Evolutionary conservation across 257 asterid species (phyloP).

Genomic region (Lycium ferocissimum): DNA sequence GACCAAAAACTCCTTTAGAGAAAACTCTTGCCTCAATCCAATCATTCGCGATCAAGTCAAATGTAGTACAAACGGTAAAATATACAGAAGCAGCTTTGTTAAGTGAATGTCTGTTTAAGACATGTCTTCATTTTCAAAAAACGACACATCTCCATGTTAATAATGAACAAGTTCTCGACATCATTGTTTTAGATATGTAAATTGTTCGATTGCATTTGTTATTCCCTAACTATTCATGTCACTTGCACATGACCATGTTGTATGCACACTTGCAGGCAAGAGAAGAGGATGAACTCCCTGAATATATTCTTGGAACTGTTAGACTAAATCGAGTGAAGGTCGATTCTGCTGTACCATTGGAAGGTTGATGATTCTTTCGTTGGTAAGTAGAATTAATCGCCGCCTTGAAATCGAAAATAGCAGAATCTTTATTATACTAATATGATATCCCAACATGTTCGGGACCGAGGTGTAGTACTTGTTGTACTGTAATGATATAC

Average conservation of each 20-base stretch:
- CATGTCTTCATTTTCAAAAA: not conserved
- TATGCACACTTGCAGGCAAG: constrained; percentile 59
- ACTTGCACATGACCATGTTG: not conserved
- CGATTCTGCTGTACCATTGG: constrained; percentile 80
- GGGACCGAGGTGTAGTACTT: not conserved
- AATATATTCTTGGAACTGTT: constrained; percentile 90
- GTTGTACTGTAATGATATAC: not conserved
- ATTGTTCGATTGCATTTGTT: not conserved
- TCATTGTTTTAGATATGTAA: not conserved
- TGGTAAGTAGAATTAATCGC: not conserved
- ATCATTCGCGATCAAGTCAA: not conserved
- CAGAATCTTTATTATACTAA: not conserved
- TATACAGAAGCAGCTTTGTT: not conserved
- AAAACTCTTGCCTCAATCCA: not conserved
- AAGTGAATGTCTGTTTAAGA: not conserved
- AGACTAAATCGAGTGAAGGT: constrained; percentile 72
- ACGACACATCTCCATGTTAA: not conserved
- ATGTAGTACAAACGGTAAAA: not conserved
- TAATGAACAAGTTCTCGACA: not conserved
- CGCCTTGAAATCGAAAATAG: not conserved
- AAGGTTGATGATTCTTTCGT: constrained; percentile 46
- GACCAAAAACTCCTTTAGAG: not conserved
- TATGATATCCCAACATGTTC: not conserved
- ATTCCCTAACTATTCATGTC: not conserved
- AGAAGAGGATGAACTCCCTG: constrained; percentile 92